Evolutionary conservation across 2,329 filamentous ascomycete genomes (phyloP).

Genomic region (Aspergillus sp.): DNA sequence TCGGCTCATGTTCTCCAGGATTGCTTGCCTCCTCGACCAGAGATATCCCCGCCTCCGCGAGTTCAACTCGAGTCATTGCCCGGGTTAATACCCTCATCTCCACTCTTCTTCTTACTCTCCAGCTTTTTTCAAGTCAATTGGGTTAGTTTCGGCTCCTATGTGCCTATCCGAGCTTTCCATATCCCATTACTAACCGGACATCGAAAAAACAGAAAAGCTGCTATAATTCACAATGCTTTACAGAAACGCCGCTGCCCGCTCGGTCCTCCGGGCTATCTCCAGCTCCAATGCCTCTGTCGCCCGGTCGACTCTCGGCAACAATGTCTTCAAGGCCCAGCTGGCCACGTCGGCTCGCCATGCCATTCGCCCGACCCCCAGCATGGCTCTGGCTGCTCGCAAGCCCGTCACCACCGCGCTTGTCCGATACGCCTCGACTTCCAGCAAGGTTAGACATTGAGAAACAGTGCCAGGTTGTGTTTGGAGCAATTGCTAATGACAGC

Average conservation of each 20-base stretch:
- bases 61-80: conserved; percentile 24
- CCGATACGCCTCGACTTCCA: conserved; percentile 39
- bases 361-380: conserved; percentile 30
- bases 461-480: conserved; percentile 12
- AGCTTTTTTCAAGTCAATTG: conserved; percentile 28
- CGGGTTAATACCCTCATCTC: conserved; percentile 28
- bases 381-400: conserved; percentile 41
- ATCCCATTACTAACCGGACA: conserved; percentile 24
- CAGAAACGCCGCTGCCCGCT: conserved; percentile 42
- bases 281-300: conserved; percentile 40
- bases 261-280: conserved; percentile 39
- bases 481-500: conserved; percentile 48
- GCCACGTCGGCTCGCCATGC: conserved; percentile 37
- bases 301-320: conserved; percentile 36
- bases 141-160: conserved; percentile 15
- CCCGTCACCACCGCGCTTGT: conserved; percentile 45
- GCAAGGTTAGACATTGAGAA: conserved; percentile 43
- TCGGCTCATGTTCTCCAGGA: conserved; percentile 14
- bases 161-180: conserved; percentile 28
- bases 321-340: conserved; percentile 41
- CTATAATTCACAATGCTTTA: conserved; percentile 38
- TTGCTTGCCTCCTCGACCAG: conserved; percentile 24
- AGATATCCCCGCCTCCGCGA: conserved; percentile 30
- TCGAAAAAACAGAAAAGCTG: conserved; percentile 23
- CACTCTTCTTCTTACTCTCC: conserved; percentile 17